phyloP scores from a whole-genome alignment of 2,329 filamentous ascomycete species.

The Mycosphaerella arachidis region DNA sequence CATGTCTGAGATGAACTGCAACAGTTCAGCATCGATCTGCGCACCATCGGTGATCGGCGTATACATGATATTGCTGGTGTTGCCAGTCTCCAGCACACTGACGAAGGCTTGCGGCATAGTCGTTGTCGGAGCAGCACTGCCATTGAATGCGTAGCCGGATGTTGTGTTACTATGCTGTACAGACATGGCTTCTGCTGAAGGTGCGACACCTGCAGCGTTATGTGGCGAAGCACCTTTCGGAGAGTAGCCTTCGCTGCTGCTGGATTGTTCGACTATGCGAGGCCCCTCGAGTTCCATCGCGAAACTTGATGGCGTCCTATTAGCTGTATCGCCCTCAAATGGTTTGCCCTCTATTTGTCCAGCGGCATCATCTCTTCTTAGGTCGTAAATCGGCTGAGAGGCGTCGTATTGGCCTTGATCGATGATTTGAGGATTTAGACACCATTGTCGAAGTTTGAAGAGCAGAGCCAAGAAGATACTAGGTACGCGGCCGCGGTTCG shows the following conservation, averaged over 20 bases:
- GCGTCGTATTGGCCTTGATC: conserved; percentile 9
- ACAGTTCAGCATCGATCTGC: conserved; percentile 20
- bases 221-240: neutral
- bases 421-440: conserved; percentile 21
- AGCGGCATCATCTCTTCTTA: neutral
- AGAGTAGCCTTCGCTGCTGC: conserved; percentile 12
- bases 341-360: neutral
- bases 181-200: neutral
- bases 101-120: neutral
- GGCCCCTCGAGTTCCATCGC: conserved; percentile 7
- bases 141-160: neutral
- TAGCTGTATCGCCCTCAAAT: neutral
- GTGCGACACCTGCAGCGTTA: neutral
- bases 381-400: conserved; percentile 1
- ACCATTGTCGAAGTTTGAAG: conserved; percentile 32
- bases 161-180: neutral
- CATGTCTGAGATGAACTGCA: conserved; percentile 21
- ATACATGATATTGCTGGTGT: neutral
- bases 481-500: conserved; percentile 21
- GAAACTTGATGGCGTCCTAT: neutral
- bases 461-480: conserved; percentile 29
- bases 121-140: neutral
- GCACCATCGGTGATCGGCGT: conserved; percentile 9
- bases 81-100: neutral
- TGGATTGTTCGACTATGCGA: conserved; percentile 11